Evolutionary conservation across 208 protist genomes (phyloP), one percentile per base, ranked within the genome.

Genomic region (Endotrypanum monterogeii): DNA sequence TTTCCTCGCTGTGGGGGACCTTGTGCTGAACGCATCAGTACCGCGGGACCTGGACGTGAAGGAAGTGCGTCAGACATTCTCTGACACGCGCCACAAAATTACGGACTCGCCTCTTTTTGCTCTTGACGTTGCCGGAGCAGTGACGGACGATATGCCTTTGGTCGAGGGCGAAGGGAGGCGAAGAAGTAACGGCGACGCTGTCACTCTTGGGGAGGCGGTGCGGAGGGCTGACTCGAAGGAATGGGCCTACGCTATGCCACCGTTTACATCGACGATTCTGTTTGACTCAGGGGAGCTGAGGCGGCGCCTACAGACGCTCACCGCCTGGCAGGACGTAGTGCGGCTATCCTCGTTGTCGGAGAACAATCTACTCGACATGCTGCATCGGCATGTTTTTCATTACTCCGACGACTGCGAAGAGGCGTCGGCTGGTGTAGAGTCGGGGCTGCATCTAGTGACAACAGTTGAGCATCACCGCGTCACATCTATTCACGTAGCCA

Each of bases 191-290:
- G 78, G 80, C 6, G 85, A 90, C 16, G 51, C 78, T 14, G 30
- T 54, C 30, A 91, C 81, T 18, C 28, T 93, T 12, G 57, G 32
- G 3, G 85, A 89, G 56, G 91, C 92, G 44, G 67, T 87, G 7
- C 32, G 4, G 0, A 85, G 83, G 37, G 50, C 85, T 12, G 16
- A 30, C 28, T 84, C 85, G 32, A 8, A 11, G 8, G 87, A 83
- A 0, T 94, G 89, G 89, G 55, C 84, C 18, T 87, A 89, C 68
- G 77, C 81, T 0, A 94, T 94, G 91, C 91, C 91, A 14, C 61
- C 76, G 46, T 96, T 94, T 73, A 85, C 83, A 48, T 86, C 89
- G 0, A 71, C 74, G 2, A 76, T 93, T 41, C 14, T 60, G 8
- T 37, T 93, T 11, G 60, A 66, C 18, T 12, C 23, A 2, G 18